phyloP scores from a whole-genome alignment of 164 flowering plant genomes.

The Vitis cinerea region DNA sequence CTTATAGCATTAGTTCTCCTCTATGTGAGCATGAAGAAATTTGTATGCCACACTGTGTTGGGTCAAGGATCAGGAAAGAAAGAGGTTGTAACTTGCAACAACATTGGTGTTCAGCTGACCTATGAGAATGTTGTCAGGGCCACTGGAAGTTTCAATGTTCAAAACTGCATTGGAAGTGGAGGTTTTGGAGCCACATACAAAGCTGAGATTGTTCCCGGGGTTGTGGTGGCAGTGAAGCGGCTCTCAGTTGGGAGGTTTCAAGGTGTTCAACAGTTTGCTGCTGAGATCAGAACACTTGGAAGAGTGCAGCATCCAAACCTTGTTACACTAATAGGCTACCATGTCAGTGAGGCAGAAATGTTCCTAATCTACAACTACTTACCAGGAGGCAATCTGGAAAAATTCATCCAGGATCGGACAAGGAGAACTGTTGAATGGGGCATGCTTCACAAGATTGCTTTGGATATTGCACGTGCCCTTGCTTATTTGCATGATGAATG shows the following conservation, averaged over 20 bases:
- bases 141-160: not conserved
- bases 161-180: not conserved
- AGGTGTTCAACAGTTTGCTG: not conserved
- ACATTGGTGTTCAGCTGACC: not conserved
- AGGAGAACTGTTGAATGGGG: conserved; percentile 13
- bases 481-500: conserved; percentile 17
- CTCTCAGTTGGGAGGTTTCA: conserved; percentile 3
- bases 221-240: conserved; percentile 3
- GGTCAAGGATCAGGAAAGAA: not conserved
- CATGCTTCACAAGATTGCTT: conserved; percentile 21
- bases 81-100: not conserved
- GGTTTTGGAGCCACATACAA: conserved; percentile 5
- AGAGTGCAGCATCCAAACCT: conserved; percentile 18
- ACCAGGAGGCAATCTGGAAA: conserved; percentile 26
- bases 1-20: not conserved
- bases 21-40: not conserved
- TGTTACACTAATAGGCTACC: conserved; percentile 19
- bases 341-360: conserved; percentile 21
- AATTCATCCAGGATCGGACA: conserved; percentile 15
- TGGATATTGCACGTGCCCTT: conserved; percentile 21
- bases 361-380: conserved; percentile 23
- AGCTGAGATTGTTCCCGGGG: not conserved
- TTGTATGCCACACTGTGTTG: not conserved
- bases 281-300: conserved; percentile 17
- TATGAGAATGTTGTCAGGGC: not conserved